Base-by-base conservation (phyloP, 176 grass and related monocot genomes). In the Microstegium vimineum region DNA sequence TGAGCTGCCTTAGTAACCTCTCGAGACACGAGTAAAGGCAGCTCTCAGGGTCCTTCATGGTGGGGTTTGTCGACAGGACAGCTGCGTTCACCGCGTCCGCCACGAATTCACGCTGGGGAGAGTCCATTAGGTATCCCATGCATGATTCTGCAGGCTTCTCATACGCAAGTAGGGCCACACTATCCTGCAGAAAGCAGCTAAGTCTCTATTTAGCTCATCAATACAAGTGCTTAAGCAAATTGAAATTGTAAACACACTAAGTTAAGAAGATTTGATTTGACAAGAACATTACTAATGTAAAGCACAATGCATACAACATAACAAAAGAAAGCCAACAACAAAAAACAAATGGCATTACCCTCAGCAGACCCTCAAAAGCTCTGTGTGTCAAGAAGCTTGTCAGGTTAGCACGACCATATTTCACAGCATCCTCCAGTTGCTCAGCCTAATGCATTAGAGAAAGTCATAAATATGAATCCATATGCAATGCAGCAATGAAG, bases 1-100 rank as follows among this genome's bases (percentile, higher is more conserved):
- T 99, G 54, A 99, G 93, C 83, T 96, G 97, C 87, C 83, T 92
- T 71, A 99, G 65, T 73, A 99, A 86, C 71, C 86, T 99, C 89
- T 99, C 97, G 0, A 99, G 93, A 75, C 82, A 91, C 0, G 93
- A 94, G 82, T 79, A 81, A 83, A 99, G 88, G 71, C 91, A 96
- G 38, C 81, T 83, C 69, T 99, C 85, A 8, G 81, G 83, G 74
- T 99, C 93, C 84, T 93, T 92, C 77, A 63, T 56, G 23, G 80
- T 74, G 0, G 97, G 91, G 60, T 99, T 90, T 5, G 93, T 99
- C 10, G 91, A 89, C 47, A 99, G 80, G 43, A 99, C 80, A 31
- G 82, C 87, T 30, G 97, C 89, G 74, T 96, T 99, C 76, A 99
- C 82, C 20, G 97, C 93, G 18, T 99, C 97, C 0, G 93, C 97